Conservation (phyloP, 139 green algal genomes). For the Picochlorum costavermella region DNA sequence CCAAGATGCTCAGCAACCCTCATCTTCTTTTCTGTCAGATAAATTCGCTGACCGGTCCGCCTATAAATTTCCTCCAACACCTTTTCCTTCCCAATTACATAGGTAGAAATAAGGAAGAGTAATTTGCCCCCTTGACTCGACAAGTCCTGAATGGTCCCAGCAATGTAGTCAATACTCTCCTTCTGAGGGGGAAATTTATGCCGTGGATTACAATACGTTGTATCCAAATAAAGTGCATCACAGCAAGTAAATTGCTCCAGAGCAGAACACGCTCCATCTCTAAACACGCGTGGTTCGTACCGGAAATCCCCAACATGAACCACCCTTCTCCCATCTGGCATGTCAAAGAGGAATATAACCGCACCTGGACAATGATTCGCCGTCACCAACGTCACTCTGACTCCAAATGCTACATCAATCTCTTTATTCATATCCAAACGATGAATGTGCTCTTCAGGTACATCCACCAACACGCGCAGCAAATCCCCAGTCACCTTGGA, state of each 20-base stretch:
- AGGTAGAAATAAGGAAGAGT: slow-evolving; percentile 10
- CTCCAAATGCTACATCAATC: neutral
- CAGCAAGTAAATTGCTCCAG: slow-evolving; percentile 24
- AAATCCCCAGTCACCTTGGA: slow-evolving; percentile 52
- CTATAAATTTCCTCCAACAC: slow-evolving; percentile 50
- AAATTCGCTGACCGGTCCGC: slow-evolving; percentile 38
- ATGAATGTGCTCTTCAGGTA: slow-evolving; percentile 28
- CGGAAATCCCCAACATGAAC: slow-evolving; percentile 74
- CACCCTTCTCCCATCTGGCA: slow-evolving; percentile 41
- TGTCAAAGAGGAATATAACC: slow-evolving; percentile 59
- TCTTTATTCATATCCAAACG: slow-evolving; percentile 38
- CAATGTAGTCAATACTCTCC: slow-evolving; percentile 51
- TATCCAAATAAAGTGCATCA: slow-evolving; percentile 71
- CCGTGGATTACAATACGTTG: slow-evolving; percentile 67
- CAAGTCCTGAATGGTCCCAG: slow-evolving; percentile 27
- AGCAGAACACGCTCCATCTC: slow-evolving; percentile 46
- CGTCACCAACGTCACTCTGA: slow-evolving; percentile 64
- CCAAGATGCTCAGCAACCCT: slow-evolving; percentile 42
- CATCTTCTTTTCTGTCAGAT: slow-evolving; percentile 49
- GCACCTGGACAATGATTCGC: slow-evolving; percentile 80
- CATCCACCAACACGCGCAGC: slow-evolving; percentile 38
- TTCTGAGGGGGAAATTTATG: slow-evolving; percentile 62
- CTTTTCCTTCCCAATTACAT: slow-evolving; percentile 73
- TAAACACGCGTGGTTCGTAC: slow-evolving; percentile 15
- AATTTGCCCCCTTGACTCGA: slow-evolving; percentile 15